Evolutionary conservation across 257 asterid species (phyloP), one percentile per base, ranked within the genome.

Genomic region (Anisodus tanguticus): DNA sequence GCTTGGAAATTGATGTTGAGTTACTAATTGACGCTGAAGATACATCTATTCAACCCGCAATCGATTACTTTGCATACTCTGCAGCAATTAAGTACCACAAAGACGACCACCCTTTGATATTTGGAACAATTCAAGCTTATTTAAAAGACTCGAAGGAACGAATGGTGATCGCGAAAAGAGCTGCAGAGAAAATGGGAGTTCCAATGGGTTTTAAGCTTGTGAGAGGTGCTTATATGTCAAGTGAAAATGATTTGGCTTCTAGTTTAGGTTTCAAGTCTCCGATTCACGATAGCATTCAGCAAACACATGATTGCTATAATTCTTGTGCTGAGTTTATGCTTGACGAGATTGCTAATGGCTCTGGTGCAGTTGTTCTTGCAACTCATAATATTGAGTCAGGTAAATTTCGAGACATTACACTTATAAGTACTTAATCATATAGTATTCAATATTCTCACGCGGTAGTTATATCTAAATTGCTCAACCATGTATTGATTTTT

Each of bases 341-440:
- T 3, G 83, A 91, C 0, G 86, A 91, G 85, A 87, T 92, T 12
- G 83, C 92, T 11, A 71, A 83, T 10, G 94, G 98, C 51, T 84
- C 93, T 0, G 97, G 95, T 0, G 87, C 94, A 0, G 86, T 90
- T 71, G 95, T 95, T 66, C 93, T 95, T 9, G 99, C 99, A 3
- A 95, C 98, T 26, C 99, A 95, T 85, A 95, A 95, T 37, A 69
- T 91, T 17, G 92, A 91, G n/a, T 95, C 99, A 62, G 97, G 98
- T 94, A 85, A 47, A 72, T 10, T 5, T 43, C 2, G 5, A 5
- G 4, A 8, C 12, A 1, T 4, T 2, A 41, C 0, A 70, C 3
- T 41, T 43, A 41, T 70, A 43, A 41, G 17, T 43, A 70, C 57
- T 8, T 41, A 70, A 4, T 41, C 19, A 9, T 9, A 41, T 16